Evolutionary conservation across 2,329 filamentous ascomycete genomes (phyloP).

Genomic region (Ceratocystis diversiconidia): DNA sequence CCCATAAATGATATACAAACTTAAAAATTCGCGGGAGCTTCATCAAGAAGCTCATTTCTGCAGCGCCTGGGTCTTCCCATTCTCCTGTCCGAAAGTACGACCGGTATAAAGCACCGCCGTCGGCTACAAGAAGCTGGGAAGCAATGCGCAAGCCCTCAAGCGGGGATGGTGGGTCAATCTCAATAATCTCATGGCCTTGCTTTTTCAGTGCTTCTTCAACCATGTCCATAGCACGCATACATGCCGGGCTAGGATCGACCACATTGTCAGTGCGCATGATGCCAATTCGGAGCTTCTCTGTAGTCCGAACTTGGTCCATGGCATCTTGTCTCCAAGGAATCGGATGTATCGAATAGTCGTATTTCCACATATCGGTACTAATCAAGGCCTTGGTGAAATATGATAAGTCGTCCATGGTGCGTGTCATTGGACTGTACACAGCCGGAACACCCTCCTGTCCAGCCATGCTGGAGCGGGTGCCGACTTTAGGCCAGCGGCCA

Average conservation of each 20-base stretch:
- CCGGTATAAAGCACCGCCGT: slow-evolving; percentile 68
- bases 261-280: slow-evolving; percentile 69
- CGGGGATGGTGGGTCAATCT: slow-evolving; percentile 49
- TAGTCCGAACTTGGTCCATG: slow-evolving; percentile 43
- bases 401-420: slow-evolving; percentile 65
- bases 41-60: slow-evolving; percentile 61
- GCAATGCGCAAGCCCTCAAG: slow-evolving; percentile 65
- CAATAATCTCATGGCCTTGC: slow-evolving; percentile 61
- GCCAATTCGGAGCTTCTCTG: slow-evolving; percentile 55
- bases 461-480: slow-evolving; percentile 74
- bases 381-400: slow-evolving; percentile 75
- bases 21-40: slow-evolving; percentile 58
- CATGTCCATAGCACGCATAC: slow-evolving; percentile 57
- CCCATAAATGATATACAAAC: slow-evolving; percentile 78
- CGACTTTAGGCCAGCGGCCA: slow-evolving; percentile 77
- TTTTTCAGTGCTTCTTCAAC: slow-evolving; percentile 53
- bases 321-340: slow-evolving; percentile 59
- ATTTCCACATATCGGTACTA: slow-evolving; percentile 73
- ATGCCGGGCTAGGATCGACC: slow-evolving; percentile 75
- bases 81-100: slow-evolving; percentile 65
- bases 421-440: slow-evolving; percentile 85
- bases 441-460: slow-evolving; percentile 82
- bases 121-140: slow-evolving; percentile 67
- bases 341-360: slow-evolving; percentile 74
- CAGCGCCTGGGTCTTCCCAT: slow-evolving; percentile 63